Percentiles rank a stretch among this genome's conserved stretches.
phyloP scores from a whole-genome alignment of 805 yeast genomes.

The Lachancea meyersii region DNA sequence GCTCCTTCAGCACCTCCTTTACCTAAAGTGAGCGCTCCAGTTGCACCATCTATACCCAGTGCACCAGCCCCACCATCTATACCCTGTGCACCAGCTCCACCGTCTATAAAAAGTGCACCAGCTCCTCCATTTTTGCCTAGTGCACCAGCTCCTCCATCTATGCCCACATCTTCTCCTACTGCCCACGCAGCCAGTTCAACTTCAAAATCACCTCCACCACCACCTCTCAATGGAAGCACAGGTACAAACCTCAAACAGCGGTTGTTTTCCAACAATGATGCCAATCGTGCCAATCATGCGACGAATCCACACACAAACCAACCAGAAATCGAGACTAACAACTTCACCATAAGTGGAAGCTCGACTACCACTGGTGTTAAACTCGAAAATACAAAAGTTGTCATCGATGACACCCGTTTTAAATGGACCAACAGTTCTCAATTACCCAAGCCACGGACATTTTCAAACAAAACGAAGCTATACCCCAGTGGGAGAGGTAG shows the following conservation, averaged over 20 bases:
- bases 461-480: constrained; percentile 62
- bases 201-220: constrained; percentile 18
- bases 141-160: constrained; percentile 6
- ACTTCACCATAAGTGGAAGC: constrained; percentile 25
- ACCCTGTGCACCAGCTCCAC: constrained; percentile 17
- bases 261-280: constrained; percentile 24
- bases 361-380: constrained; percentile 28
- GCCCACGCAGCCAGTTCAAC: constrained; percentile 5
- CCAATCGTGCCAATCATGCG: constrained; percentile 24
- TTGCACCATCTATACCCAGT: constrained; percentile 21
- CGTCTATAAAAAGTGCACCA: constrained; percentile 13
- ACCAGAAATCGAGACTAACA: constrained; percentile 21
- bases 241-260: constrained; percentile 22
- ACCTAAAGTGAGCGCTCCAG: constrained; percentile 19
- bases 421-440: constrained; percentile 60
- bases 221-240: constrained; percentile 16
- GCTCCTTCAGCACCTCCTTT: constrained; percentile 24
- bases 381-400: constrained; percentile 29
- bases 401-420: constrained; percentile 66
- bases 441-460: constrained; percentile 83
- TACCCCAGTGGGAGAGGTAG: constrained; percentile 96
- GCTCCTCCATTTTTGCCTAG: constrained; percentile 18
- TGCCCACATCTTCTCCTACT: constrained; percentile 12
- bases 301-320: constrained; percentile 19
- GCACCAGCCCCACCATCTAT: constrained; percentile 25